Base-by-base conservation (phyloP, 2,329 filamentous ascomycete species). In the Paramyrothecium sp. region DNA sequence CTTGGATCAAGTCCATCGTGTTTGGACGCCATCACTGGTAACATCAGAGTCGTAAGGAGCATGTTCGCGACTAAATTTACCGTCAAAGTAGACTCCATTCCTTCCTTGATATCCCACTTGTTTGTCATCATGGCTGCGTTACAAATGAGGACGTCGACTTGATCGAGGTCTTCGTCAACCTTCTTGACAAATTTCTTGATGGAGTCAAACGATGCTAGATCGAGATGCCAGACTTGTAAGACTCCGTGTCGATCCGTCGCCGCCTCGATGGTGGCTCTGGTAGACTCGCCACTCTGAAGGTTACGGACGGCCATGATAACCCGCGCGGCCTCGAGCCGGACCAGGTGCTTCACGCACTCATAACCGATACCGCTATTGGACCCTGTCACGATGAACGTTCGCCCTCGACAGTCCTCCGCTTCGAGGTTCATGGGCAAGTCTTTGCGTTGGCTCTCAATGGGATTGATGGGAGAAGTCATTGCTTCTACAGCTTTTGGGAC, bases 161-260 rank as follows among this genome's bases (percentile, higher is more conserved):
- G 8, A 38, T 38, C 33, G 10, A 38, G 33, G 10, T 38, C 33
- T 8, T 38, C 16, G 8, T 38, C 10, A 8, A 16, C 33, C 10
- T 16, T 8, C 33, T 38, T 38, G 33, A 38, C 49, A 26, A 60
- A 60, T 16, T 19, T 23, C 17, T 22, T 44, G 50, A 54, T 33
- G 7, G 58, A 60, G 8, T 55, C 47, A 34, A 56, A 56, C n/a
- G 46, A 53, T 3, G 52, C 38, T 56, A 79, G 73, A 58, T 79
- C 75, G 12, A 78, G 59, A 17, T 65, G 23, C 74, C 75, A 80
- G 19, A 79, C 73, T 48, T 75, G 70, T 21, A 77, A 65, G 2
- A 61, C 56, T 3, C 56, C 58, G 2, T 33, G 30, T 3, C 41
- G 10, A 7, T 54, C 55, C 3, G 59, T 59, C 12, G 21, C 34